Percentiles rank a stretch among this genome's conserved stretches.
Conservation (phyloP, 805 yeast species). For the Suhomyces kilbournensis region DNA sequence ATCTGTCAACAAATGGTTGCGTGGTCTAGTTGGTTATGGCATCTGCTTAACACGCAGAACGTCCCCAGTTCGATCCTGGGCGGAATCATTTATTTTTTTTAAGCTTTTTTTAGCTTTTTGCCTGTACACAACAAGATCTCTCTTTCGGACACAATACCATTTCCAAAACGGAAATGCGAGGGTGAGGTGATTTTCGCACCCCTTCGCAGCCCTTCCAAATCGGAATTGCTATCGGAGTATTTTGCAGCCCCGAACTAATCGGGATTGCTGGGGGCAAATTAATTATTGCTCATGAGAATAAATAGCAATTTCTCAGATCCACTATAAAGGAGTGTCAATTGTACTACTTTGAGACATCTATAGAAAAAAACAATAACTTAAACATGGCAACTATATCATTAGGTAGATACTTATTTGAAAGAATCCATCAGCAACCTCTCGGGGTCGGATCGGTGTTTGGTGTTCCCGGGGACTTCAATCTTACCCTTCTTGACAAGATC, state of each 20-base stretch:
- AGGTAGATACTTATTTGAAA: constrained; percentile 75
- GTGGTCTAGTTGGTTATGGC: constrained; percentile 97
- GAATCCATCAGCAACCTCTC: constrained; percentile 59
- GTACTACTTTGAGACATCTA: background rate
- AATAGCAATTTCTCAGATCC: background rate
- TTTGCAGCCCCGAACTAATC: background rate
- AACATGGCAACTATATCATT: constrained; percentile 7
- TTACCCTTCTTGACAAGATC: constrained; percentile 66
- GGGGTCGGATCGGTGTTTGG: constrained; percentile 72
- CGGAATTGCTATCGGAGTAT: background rate
- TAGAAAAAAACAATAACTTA: background rate
- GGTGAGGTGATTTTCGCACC: background rate
- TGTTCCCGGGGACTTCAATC: constrained; percentile 80
- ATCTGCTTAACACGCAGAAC: constrained; percentile 99
- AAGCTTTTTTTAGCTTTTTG: background rate
- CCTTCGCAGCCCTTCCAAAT: too few relatives aligned
- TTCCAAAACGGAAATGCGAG: too few relatives aligned
- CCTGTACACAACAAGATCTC: background rate
- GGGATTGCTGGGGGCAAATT: background rate
- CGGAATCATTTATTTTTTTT: constrained; percentile 61
- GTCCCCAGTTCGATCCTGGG: constrained; percentile 99
- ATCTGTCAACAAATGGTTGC: background rate
- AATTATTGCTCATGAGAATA: background rate
- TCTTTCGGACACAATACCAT: background rate
- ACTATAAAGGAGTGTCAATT: background rate